These are phyloP conservation scores for Neurospora sp. DNA, from an alignment of 495 filamentous ascomycete genomes.

Conservation along the genomic window DNA sequence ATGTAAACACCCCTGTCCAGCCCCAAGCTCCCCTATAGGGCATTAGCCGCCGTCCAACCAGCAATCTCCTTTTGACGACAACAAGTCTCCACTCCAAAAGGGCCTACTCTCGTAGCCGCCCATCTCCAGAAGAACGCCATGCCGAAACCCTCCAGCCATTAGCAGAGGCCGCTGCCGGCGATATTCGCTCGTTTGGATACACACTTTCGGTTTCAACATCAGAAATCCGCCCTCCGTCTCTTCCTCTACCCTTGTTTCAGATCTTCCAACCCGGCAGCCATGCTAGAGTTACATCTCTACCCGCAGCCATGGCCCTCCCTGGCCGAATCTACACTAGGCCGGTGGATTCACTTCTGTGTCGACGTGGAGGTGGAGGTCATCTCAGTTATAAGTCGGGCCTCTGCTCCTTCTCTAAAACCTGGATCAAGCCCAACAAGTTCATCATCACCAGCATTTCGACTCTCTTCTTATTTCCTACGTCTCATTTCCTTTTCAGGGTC, in stretches of 20 bases:
- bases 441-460: background rate
- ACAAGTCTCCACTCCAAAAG: slow-evolving; percentile 13
- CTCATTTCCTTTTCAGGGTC: background rate
- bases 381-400: slow-evolving; percentile 19
- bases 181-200: slow-evolving; percentile 37
- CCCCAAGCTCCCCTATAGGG: slow-evolving; percentile 9
- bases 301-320: slow-evolving; percentile 1
- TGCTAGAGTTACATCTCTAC: slow-evolving; percentile 5
- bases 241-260: slow-evolving; percentile 35
- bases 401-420: background rate
- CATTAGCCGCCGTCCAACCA: slow-evolving; percentile 33
- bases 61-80: slow-evolving; percentile 6
- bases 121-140: slow-evolving; percentile 42
- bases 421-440: background rate
- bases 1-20: slow-evolving; percentile 1
- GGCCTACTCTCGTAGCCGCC: slow-evolving; percentile 35
- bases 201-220: slow-evolving; percentile 36
- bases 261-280: slow-evolving; percentile 14
- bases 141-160: slow-evolving; percentile 35
- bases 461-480: background rate
- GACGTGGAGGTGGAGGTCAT: background rate
- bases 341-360: background rate
- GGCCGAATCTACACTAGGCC: background rate
- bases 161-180: slow-evolving; percentile 28
- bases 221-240: slow-evolving; percentile 21